Evolutionary conservation across 2,329 filamentous ascomycete species (phyloP).

Genomic region (Colletotrichum sp.): DNA sequence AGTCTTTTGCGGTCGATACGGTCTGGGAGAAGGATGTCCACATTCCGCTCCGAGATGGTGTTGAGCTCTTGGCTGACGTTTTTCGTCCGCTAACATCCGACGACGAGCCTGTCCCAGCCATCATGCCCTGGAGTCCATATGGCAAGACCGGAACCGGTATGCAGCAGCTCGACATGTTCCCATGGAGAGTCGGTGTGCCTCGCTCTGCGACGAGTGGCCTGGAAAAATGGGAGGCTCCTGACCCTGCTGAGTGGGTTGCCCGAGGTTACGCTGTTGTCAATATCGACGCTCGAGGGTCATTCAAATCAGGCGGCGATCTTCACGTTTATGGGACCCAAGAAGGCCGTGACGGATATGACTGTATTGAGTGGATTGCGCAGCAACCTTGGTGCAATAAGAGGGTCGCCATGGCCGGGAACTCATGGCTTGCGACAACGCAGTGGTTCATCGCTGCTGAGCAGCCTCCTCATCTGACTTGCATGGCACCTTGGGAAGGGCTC

Average conservation of each 20-base stretch:
- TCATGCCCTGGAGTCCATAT: conserved; percentile 48
- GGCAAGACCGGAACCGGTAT: conserved; percentile 49
- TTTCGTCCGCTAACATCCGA: conserved; percentile 41
- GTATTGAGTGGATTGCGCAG: conserved; percentile 26
- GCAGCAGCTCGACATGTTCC: conserved; percentile 39
- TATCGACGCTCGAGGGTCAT: conserved; percentile 29
- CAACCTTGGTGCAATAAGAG: conserved; percentile 28
- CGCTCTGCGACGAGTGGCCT: conserved; percentile 19
- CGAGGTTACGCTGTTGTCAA: conserved; percentile 32
- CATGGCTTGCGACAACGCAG: conserved; percentile 26
- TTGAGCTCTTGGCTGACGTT: conserved; percentile 45
- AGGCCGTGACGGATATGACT: conserved; percentile 26
- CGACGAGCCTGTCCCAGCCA: conserved; percentile 40
- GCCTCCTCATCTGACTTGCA: conserved; percentile 23
- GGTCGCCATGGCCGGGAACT: conserved; percentile 30
- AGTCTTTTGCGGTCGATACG: conserved; percentile 27
- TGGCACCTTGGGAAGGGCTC: conserved; percentile 45
- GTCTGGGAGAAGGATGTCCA: conserved; percentile 48
- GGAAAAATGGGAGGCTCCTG: conserved; percentile 32
- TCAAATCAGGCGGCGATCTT: conserved; percentile 29
- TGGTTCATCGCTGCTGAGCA: conserved; percentile 24
- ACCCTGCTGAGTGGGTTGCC: conserved; percentile 31
- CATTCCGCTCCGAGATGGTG: conserved; percentile 43
- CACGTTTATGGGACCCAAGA: conserved; percentile 26
- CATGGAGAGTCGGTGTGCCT: conserved; percentile 41